Conservation (phyloP, 2,329 filamentous ascomycete species). For the Rhexocercosporidium sp. region DNA sequence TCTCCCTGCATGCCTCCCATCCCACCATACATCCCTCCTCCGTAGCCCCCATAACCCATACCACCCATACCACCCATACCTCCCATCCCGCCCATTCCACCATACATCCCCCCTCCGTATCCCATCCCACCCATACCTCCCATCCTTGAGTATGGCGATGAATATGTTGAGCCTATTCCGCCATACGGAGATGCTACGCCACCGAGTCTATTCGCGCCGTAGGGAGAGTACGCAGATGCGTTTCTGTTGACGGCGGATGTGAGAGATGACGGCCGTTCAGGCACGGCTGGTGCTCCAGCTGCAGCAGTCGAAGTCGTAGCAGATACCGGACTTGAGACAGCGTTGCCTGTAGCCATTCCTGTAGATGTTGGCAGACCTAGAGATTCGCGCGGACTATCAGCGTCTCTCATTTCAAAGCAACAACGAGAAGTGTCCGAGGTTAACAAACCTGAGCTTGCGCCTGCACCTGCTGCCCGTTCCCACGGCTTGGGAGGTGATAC, state of each 20-base stretch:
- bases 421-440: constrained; percentile 14
- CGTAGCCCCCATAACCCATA: constrained; percentile 39
- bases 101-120: constrained; percentile 44
- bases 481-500: constrained; percentile 95
- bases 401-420: constrained; percentile 20
- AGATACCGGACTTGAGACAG: constrained; percentile 50
- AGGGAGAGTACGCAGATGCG: constrained; percentile 78
- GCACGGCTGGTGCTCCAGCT: constrained; percentile 68
- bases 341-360: constrained; percentile 47
- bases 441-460: constrained; percentile 39
- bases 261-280: constrained; percentile 80
- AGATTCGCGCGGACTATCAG: constrained; percentile 18
- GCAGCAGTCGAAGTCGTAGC: constrained; percentile 43
- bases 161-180: constrained; percentile 48
- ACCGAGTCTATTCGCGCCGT: constrained; percentile 62
- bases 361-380: constrained; percentile 32
- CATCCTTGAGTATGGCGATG: constrained; percentile 56
- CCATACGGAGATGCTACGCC: constrained; percentile 46
- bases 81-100: constrained; percentile 37
- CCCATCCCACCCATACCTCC: constrained; percentile 42
- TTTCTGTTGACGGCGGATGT: constrained; percentile 84
- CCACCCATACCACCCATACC: constrained; percentile 47
- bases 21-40: constrained; percentile 47
- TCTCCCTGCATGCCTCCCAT: constrained; percentile 60
- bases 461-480: constrained; percentile 69